Conservation (phyloP, 352 stramenopile genomes). For the Pythium periplocum region DNA sequence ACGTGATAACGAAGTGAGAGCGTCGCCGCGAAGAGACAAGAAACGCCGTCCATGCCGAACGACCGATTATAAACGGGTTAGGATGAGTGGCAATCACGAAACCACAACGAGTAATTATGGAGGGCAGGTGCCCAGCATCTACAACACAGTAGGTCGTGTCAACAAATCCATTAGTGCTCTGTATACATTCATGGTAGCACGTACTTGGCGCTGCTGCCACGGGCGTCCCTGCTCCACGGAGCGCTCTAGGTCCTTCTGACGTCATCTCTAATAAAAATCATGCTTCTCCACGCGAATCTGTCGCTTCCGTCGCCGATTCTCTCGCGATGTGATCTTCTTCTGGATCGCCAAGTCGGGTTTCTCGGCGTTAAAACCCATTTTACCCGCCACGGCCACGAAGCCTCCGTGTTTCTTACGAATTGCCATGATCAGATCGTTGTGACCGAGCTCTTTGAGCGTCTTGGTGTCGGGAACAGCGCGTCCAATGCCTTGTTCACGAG, state of each 20-base stretch:
- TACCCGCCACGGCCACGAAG: constrained; percentile 50
- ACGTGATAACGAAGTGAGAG: not conserved
- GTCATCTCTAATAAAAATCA: constrained; percentile 49
- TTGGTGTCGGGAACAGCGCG: constrained; percentile 58
- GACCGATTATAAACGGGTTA: too few relatives aligned
- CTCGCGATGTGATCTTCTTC: constrained; percentile 57
- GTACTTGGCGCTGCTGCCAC: too few relatives aligned
- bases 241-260: too few relatives aligned
- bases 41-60: too few relatives aligned
- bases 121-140: too few relatives aligned
- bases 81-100: too few relatives aligned
- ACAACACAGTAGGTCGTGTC: too few relatives aligned
- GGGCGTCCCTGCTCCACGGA: too few relatives aligned
- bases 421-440: constrained; percentile 52
- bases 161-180: too few relatives aligned
- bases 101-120: too few relatives aligned
- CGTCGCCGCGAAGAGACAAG: too few relatives aligned
- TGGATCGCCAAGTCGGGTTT: constrained; percentile 45
- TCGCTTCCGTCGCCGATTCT: constrained; percentile 61
- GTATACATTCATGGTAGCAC: too few relatives aligned
- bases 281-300: constrained; percentile 48
- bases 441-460: constrained; percentile 60
- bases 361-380: constrained; percentile 40
- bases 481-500: constrained; percentile 33
- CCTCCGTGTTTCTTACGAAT: constrained; percentile 84